Evolutionary conservation across 2,329 filamentous ascomycete genomes (phyloP), one percentile per base, ranked within the genome.

Genomic region (Mariannaea elegans): DNA sequence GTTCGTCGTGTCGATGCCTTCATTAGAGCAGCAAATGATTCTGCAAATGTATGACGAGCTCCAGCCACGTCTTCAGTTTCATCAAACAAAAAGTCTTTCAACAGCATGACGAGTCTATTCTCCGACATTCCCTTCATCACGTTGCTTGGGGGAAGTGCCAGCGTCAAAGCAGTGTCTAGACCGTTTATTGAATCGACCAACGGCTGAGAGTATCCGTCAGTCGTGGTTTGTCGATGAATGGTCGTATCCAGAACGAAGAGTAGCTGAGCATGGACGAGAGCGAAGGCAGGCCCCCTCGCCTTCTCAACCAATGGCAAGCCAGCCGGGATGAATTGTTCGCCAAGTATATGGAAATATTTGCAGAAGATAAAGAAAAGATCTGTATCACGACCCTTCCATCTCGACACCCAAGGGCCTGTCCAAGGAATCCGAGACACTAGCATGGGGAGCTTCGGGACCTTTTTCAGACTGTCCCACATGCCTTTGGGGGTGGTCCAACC

Each of bases 361-460:
- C 89, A 87, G 71, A 97, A 97, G 42, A 96, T 90, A 77, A 94
- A 97, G 73, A 97, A 92, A 31, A 97, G 81, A 71, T 97, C 94
- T 4, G 91, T 96, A 68, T 97, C 93, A 2, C 88, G 87, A 13
- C 94, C 94, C 62, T 87, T 90, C 94, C 94, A 97, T 61, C 93
- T 87, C 36, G 90, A 87, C 7, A 92, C 81, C 94, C 94, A 97
- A 1, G 89, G 88, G 1, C 92, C 92, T 69, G 90, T 87, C 93
- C 94, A 97, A 41, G 88, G 82, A n/a, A 97, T 88, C 64, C 89
- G 87, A 27, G 87, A 83, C 5, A 90, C 87, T 27, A 88, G 85
- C 36, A 93, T 73, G 1, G 92, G 90, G 52, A 90, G 80, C 61
- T 81, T 82, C 8, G 89, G 84, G 1, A 87, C 84, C 63, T 87